Evolutionary conservation across 73 alveolate species (phyloP).

Genomic region (Paramecium caudatum): DNA sequence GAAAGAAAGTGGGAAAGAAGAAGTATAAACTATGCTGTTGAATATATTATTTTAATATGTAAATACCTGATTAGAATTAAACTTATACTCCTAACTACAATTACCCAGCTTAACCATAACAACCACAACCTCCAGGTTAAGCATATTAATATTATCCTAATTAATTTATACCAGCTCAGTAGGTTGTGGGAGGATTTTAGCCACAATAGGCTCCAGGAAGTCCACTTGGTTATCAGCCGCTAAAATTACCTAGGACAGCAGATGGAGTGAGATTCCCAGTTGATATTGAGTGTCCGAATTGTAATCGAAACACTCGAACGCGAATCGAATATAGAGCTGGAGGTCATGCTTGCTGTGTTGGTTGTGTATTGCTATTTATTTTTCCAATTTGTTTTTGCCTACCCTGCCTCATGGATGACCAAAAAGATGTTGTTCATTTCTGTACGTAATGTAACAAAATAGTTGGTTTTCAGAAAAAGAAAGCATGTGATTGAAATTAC

Average conservation of each 20-base stretch:
- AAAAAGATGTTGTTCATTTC: not conserved
- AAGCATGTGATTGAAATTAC: not conserved
- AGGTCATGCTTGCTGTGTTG: not conserved
- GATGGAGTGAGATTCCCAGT: slow-evolving; percentile 64
- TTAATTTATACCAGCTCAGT: too few species aligned
- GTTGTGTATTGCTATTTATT: not conserved
- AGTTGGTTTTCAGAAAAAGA: not conserved
- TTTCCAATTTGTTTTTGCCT: not conserved
- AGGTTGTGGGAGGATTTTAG: too few species aligned
- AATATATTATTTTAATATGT: too few species aligned
- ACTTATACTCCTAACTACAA: too few species aligned
- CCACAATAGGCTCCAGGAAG: not conserved
- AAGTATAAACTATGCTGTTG: slow-evolving; percentile 55
- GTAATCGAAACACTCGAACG: slow-evolving; percentile 14
- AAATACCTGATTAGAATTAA: too few species aligned
- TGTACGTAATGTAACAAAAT: not conserved
- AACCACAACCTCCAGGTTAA: too few species aligned
- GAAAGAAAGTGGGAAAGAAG: slow-evolving; percentile 36
- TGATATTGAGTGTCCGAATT: not conserved
- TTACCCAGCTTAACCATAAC: too few species aligned
- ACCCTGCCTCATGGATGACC: not conserved
- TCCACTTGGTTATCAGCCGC: not conserved
- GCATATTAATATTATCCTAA: too few species aligned
- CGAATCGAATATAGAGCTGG: slow-evolving; percentile 1
- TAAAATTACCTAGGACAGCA: slow-evolving; percentile 1